Base-by-base conservation (phyloP, 495 filamentous ascomycete species). In the Stereocaulon alpinum region DNA sequence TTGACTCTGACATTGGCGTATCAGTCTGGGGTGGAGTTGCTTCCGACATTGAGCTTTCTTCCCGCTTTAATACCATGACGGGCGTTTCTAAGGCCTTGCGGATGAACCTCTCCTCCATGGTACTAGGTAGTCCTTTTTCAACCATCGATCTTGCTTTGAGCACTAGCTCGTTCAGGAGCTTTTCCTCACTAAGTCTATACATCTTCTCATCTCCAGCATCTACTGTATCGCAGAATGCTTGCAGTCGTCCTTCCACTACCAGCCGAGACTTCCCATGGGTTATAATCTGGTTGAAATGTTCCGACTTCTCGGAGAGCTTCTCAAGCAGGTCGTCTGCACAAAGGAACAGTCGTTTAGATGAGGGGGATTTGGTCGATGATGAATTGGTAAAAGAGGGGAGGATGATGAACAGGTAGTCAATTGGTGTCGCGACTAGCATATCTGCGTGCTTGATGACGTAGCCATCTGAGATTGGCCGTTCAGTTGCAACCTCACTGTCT, bases 91-190 rank as follows among this genome's bases (percentile, higher is more conserved):
- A 71, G n/a, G 81, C 78, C 62, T 86, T 84, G 20, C 72, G 76
- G 14, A 99, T 80, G 65, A 95, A 93, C 30, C 81, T 83, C 43
- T 95, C 86, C 68, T 96, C 94, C 77, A 97, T 78, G 64, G 87
- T 95, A 43, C 72, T 70, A 11, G 93, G 91, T 34, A 96, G 70
- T 0, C 82, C 82, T 0, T 73, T 73, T 7, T 74, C 70, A 20
- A 77, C 76, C 80, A 95, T 89, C 0, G 74, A 77, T 55, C 79
- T 74, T 18, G 90, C 91, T 68, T 96, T 97, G 17, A 65, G 61
- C 20, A 88, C 56, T 20, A 97, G 65, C 61, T 87, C 80, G 32
- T 66, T 61, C n/a, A 88, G 58, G 14, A 96, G 76, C 68, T 88
- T 92, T 6, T 71, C 67, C 60, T 84, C 75, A 61, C 74, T 92